Evolutionary conservation across 2,329 filamentous ascomycete species (phyloP).

Genomic region (Magnaporthiopsis incrustans): DNA sequence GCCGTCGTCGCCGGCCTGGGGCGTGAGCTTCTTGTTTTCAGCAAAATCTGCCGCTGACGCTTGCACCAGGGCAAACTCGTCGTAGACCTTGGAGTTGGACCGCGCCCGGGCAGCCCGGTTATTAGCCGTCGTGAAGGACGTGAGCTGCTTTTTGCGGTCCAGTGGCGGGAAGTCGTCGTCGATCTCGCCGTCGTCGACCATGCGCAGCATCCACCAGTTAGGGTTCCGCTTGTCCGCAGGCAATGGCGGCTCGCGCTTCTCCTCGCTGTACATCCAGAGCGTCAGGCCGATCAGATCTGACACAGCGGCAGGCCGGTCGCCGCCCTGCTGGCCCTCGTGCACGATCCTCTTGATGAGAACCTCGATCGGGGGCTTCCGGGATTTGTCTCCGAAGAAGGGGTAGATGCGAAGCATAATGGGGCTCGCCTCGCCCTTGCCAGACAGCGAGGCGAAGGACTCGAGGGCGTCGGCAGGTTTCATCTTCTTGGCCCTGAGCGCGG

Average conservation of each 20-base stretch:
- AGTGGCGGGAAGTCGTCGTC: slow-evolving; percentile 79
- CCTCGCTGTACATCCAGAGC: slow-evolving; percentile 70
- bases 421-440: slow-evolving; percentile 69
- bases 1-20: slow-evolving; percentile 53
- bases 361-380: slow-evolving; percentile 58
- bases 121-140: slow-evolving; percentile 74
- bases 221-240: slow-evolving; percentile 61
- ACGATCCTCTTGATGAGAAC: slow-evolving; percentile 63
- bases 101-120: slow-evolving; percentile 59
- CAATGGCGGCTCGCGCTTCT: slow-evolving; percentile 62
- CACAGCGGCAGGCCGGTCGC: slow-evolving; percentile 58
- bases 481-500: slow-evolving; percentile 64
- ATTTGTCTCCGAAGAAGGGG: slow-evolving; percentile 50
- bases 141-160: slow-evolving; percentile 64
- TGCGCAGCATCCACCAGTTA: slow-evolving; percentile 74
- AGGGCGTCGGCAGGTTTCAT: slow-evolving; percentile 63
- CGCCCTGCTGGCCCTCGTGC: slow-evolving; percentile 54
- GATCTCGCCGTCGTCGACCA: slow-evolving; percentile 78
- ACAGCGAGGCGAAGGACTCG: slow-evolving; percentile 67
- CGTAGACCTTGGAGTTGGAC: slow-evolving; percentile 68
- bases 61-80: slow-evolving; percentile 73
- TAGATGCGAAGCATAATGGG: slow-evolving; percentile 73
- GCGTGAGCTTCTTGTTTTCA: slow-evolving; percentile 62
- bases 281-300: slow-evolving; percentile 75
- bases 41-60: slow-evolving; percentile 60